Evolutionary conservation across 805 yeast genomes (phyloP).

Genomic region (Komagataella phaffii): DNA sequence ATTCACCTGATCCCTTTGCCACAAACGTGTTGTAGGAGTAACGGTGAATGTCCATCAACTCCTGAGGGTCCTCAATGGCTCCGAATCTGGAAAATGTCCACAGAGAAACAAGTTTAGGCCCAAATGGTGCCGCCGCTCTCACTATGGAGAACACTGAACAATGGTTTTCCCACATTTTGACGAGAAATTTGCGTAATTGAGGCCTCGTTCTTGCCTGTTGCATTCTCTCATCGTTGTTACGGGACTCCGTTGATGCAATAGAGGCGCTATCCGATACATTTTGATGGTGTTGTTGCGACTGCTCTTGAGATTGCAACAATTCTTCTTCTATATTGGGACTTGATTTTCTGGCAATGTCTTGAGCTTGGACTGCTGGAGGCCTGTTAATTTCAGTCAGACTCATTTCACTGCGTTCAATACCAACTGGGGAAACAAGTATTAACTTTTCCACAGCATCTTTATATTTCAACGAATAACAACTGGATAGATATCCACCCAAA

Average conservation of each 20-base stretch:
- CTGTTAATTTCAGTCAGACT: constrained; percentile 17
- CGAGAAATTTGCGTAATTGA: constrained; percentile 20
- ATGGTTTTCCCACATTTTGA: constrained; percentile 37
- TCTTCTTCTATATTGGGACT: constrained; percentile 21
- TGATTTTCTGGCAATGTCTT: constrained; percentile 9
- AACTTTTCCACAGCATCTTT: constrained; percentile 31
- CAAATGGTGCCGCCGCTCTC: constrained; percentile 37
- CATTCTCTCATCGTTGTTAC: constrained; percentile 4
- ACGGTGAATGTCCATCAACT: constrained; percentile 30
- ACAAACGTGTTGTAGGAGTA: constrained; percentile 40
- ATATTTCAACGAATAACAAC: constrained; percentile 46
- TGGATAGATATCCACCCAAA: constrained; percentile 63
- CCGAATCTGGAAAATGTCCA: constrained; percentile 44
- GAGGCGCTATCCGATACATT: constrained; percentile 4
- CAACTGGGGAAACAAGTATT: constrained; percentile 62
- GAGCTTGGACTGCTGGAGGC: constrained; percentile 4
- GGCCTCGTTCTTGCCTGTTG: constrained; percentile 20
- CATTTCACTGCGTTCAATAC: constrained; percentile 53
- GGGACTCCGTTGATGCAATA: constrained; percentile 8
- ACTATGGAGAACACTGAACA: constrained; percentile 41
- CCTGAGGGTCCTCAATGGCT: constrained; percentile 12
- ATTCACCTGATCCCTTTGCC: constrained; percentile 51
- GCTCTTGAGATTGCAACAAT: constrained; percentile 9
- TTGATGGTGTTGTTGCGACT: constrained; percentile 1
- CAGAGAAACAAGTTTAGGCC: constrained; percentile 31